Evolutionary conservation across 2,329 filamentous ascomycete genomes (phyloP), one percentile per base, ranked within the genome.

Genomic region (Phoma herbarum): DNA sequence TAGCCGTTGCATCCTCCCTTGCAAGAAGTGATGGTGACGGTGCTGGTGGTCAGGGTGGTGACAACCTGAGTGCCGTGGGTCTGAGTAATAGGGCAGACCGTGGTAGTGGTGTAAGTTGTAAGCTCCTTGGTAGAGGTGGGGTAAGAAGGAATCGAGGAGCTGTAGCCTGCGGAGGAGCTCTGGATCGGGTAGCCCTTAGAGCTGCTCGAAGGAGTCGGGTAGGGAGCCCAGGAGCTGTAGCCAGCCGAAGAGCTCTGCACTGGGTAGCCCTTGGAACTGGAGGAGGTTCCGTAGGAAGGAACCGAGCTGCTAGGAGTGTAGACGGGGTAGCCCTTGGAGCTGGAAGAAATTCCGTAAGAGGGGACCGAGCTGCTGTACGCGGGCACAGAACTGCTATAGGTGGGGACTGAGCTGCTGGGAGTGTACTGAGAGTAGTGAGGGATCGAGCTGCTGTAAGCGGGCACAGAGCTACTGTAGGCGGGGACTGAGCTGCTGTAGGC

Each of bases 1-100:
- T 61, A 45, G 42, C 61, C 62, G 33, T 68, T 58, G 68, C 77
- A 78, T 18, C 75, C 75, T 8, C 62, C 67, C 62, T 73, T 71
- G 75, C 76, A 79, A 11, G 72, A 74, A 5, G 76, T 78, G 48
- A 77, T 63, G 14, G 74, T 76, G 37, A 78, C 62, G 20, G 75
- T 78, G 53, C 68, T 73, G 6, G 76, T 79, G 9, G 77, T 78
- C 31, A 52, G 65, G 47, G 64, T 71, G 4, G 65, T 68, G 50
- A 64, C 51, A 35, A 66, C 57, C 33, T 57, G 45, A 23, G 59
- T 67, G 28, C 65, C 65, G 39, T 56, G 47, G 14, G 65, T 67
- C 51, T 59, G 39, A 22, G 65, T 67, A n/a, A 66, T 35, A 7
- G 66, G 64, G 54, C 63, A 67, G n/a, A 65, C 60, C 2, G 67